phyloP scores from a whole-genome alignment of 2,329 filamentous ascomycete species.

The Arthrobotrys iridis region DNA sequence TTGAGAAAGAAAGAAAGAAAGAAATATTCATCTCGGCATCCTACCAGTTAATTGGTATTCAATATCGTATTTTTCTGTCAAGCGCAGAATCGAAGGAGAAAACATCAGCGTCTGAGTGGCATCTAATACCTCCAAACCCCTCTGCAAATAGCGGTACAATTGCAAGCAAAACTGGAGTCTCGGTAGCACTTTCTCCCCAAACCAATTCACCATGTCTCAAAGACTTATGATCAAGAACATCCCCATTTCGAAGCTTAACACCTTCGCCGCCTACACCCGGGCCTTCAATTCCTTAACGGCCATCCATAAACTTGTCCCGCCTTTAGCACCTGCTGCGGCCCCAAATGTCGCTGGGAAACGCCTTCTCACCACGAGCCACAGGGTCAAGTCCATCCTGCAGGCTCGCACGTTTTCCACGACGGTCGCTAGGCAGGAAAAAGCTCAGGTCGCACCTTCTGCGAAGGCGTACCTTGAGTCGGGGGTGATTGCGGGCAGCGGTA shows the following conservation, averaged over 20 bases:
- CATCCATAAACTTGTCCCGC: constrained; percentile 48
- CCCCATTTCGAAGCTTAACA: constrained; percentile 53
- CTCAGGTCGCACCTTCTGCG: constrained; percentile 60
- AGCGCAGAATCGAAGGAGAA: not conserved
- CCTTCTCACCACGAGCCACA: constrained; percentile 13
- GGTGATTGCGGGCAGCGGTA: constrained; percentile 77
- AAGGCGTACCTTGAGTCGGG: constrained; percentile 91
- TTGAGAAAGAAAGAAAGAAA: too few relatives aligned
- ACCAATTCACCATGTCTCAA: constrained; percentile 46
- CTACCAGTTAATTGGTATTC: constrained; percentile 12
- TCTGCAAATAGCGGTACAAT: not conserved
- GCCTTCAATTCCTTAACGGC: constrained; percentile 53
- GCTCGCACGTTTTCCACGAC: constrained; percentile 54
- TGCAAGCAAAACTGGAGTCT: constrained; percentile 33
- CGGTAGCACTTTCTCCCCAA: constrained; percentile 26
- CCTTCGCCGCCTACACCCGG: constrained; percentile 54
- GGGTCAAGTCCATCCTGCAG: constrained; percentile 51
- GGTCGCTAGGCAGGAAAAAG: constrained; percentile 47
- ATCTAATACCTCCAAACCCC: constrained; percentile 5
- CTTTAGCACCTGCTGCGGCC: constrained; percentile 53
- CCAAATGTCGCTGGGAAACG: constrained; percentile 51
- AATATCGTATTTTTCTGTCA: not conserved
- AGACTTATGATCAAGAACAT: constrained; percentile 50
- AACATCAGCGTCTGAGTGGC: not conserved
- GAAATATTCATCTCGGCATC: not conserved